Evolutionary conservation across 768 basidiomycete genomes (phyloP).

Genomic region (Boletus fagicola): DNA sequence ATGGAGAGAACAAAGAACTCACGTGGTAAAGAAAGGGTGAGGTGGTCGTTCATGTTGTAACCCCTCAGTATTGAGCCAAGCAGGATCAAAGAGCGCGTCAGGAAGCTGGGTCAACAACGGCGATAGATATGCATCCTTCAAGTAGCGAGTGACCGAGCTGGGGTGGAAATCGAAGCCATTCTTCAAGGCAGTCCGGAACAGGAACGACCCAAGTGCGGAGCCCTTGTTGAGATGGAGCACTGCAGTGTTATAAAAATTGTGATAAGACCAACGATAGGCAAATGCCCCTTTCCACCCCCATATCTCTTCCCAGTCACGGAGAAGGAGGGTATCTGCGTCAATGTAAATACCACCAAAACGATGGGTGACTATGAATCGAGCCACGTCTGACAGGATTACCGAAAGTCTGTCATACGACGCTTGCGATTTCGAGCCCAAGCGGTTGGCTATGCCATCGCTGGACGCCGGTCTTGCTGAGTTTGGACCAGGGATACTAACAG

Average conservation of each 20-base stretch:
- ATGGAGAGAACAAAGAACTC: constrained; percentile 18
- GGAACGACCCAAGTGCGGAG: constrained; percentile 85
- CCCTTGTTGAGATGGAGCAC: constrained; percentile 85
- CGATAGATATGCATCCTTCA: constrained; percentile 78
- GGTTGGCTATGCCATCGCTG: constrained; percentile 32
- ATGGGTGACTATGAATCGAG: constrained; percentile 92
- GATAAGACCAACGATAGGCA: constrained; percentile 91
- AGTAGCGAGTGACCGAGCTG: constrained; percentile 85
- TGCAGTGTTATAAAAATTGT: constrained; percentile 92
- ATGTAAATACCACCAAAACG: constrained; percentile 93
- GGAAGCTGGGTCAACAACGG: constrained; percentile 76
- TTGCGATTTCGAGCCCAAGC: constrained; percentile 56
- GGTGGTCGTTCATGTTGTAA: constrained; percentile 89
- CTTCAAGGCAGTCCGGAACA: constrained; percentile 89
- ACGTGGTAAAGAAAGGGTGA: constrained; percentile 90
- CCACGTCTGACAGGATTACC: constrained; percentile 94
- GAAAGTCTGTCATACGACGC: constrained; percentile 75
- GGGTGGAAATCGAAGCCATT: constrained; percentile 95
- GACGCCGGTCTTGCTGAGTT: constrained; percentile 20
- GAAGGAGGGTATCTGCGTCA: constrained; percentile 88
- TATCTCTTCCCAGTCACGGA: constrained; percentile 95
- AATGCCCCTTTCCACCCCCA: constrained; percentile 96
- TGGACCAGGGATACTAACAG: constrained; percentile 53
- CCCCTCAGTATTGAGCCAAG: constrained; percentile 90
- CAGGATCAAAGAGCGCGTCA: constrained; percentile 90